Percentiles rank a stretch among this genome's conserved stretches.
Conservation (phyloP, 176 grass and related monocot genomes). For the Rhipidocladum racemiflorum region DNA sequence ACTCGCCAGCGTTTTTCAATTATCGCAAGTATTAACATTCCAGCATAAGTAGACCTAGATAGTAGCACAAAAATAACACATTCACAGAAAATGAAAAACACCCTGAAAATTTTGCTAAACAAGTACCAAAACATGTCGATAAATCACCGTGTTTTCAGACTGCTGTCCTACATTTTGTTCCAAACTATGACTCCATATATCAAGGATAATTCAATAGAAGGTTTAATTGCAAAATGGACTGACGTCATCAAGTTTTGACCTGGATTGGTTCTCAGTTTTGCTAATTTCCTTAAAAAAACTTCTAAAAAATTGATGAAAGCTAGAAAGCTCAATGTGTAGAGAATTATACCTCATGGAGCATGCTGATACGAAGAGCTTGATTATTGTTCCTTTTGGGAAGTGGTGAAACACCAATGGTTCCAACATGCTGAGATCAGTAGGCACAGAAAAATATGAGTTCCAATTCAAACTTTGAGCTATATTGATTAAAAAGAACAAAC, state of each 20-base stretch:
- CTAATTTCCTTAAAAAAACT: not conserved
- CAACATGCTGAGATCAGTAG: conserved; percentile 67
- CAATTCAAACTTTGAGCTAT: conserved; percentile 1
- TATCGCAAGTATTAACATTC: not conserved
- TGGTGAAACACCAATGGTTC: conserved; percentile 62
- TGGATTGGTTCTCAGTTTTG: not conserved
- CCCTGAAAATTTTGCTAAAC: not conserved
- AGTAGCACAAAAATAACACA: conserved; percentile 2
- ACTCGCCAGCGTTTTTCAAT: not conserved
- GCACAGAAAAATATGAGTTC: conserved; percentile 15
- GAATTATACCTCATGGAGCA: conserved; percentile 83
- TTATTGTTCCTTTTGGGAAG: conserved; percentile 75
- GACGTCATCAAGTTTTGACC: not conserved
- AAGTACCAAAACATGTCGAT: not conserved
- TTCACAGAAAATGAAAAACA: not conserved
- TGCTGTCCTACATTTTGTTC: not conserved
- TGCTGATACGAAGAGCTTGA: conserved; percentile 87
- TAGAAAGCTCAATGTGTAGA: not conserved
- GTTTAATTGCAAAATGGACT: not conserved
- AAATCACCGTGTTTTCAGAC: not conserved
- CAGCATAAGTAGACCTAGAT: not conserved
- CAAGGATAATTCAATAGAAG: conserved; percentile 20
- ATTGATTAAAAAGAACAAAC: conserved; percentile 29
- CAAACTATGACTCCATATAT: not conserved
- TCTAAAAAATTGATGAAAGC: not conserved